These are phyloP conservation scores for Bryoglossum gracile DNA, from an alignment of 495 filamentous ascomycete genomes.

Conservation along the genomic window DNA sequence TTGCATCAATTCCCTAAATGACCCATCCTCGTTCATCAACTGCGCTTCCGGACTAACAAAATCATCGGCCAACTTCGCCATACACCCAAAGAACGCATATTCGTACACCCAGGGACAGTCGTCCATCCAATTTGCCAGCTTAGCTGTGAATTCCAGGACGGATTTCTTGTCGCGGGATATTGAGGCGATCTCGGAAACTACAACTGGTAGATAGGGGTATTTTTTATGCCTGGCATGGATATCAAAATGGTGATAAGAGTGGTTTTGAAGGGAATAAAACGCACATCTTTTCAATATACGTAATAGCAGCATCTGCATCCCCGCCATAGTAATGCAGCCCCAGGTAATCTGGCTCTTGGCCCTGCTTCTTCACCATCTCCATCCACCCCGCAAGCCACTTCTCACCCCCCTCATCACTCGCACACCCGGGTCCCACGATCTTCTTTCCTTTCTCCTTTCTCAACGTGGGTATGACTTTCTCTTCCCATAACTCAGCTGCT, in stretches of 20 bases:
- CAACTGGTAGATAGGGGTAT: constrained; percentile 26
- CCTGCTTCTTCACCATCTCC: constrained; percentile 25
- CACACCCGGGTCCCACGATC: constrained; percentile 33
- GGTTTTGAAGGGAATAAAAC: not conserved
- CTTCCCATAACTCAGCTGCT: constrained; percentile 34
- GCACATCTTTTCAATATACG: constrained; percentile 28
- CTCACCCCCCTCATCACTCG: constrained; percentile 30
- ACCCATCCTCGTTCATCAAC: constrained; percentile 38
- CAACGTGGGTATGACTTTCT: constrained; percentile 34
- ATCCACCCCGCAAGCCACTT: constrained; percentile 40
- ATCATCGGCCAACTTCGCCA: constrained; percentile 33
- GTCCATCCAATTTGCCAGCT: constrained; percentile 40
- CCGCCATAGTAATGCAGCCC: constrained; percentile 42
- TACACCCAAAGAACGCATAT: constrained; percentile 42
- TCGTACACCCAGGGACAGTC: constrained; percentile 34
- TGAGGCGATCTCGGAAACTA: constrained; percentile 40
- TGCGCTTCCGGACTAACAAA: constrained; percentile 41
- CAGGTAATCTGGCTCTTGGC: constrained; percentile 35
- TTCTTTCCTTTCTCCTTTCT: constrained; percentile 34
- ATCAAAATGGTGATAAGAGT: constrained; percentile 2
- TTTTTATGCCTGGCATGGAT: constrained; percentile 31
- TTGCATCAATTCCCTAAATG: constrained; percentile 34
- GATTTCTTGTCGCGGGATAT: constrained; percentile 31
- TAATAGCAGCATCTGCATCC: constrained; percentile 24
- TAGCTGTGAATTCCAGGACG: constrained; percentile 35